Evolutionary conservation across 345 rosid genomes (phyloP).

Genomic region (Balakata baccata): DNA sequence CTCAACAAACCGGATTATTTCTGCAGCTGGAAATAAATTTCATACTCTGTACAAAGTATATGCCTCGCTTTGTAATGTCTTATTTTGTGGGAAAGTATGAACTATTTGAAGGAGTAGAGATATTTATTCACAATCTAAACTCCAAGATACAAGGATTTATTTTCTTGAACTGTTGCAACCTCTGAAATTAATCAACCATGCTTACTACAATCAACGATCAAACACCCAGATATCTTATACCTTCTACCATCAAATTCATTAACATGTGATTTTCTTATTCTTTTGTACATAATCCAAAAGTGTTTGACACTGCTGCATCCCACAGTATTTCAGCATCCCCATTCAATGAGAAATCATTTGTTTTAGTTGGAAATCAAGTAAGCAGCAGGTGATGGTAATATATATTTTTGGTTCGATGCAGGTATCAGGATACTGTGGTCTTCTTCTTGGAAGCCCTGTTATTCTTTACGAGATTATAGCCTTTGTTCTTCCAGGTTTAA

Average conservation of each 20-base stretch:
- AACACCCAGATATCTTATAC: not conserved
- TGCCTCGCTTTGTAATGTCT: not conserved
- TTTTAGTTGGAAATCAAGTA: conserved; percentile 4
- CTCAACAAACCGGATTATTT: not conserved
- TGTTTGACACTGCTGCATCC: not conserved
- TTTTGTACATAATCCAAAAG: not conserved
- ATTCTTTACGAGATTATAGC: conserved; percentile 93
- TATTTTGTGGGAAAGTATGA: not conserved
- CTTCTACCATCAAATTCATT: not conserved
- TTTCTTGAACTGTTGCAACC: not conserved
- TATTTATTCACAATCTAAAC: not conserved
- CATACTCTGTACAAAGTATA: not conserved
- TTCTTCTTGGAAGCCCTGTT: conserved; percentile 86
- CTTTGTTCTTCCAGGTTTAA: conserved; percentile 93
- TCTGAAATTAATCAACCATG: not conserved
- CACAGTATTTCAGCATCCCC: not conserved
- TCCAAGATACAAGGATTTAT: not conserved
- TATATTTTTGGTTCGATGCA: conserved; percentile 29
- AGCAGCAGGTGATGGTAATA: not conserved
- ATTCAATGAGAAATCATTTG: not conserved
- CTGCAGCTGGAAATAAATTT: not conserved
- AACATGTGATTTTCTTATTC: not conserved
- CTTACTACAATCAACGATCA: not conserved
- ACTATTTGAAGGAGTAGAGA: not conserved
- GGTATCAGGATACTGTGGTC: conserved; percentile 97